Base-by-base conservation (phyloP, 106 monocot genomes). In the Vanilla planifolia region DNA sequence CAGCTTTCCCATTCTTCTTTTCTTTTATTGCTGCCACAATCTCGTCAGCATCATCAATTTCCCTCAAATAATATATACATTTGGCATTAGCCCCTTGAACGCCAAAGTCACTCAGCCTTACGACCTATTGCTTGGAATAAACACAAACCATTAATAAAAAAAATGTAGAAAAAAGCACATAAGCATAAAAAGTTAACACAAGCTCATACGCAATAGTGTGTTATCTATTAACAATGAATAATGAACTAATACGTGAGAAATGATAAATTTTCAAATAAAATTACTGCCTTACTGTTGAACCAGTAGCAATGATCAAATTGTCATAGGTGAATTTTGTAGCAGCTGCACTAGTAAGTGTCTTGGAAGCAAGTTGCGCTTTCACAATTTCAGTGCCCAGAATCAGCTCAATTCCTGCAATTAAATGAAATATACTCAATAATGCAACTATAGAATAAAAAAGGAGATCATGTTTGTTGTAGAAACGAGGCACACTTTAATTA, bases 71-170 rank as follows among this genome's bases (percentile, higher is more conserved):
- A 52, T 89, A 79, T 46, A 89, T 89, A 28, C 85, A 77, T 50
- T 89, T 89, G 28, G 85, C 73, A 68, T 93, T 62, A 59, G 93
- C 93, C 58, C 93, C 93, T 85, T 85, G 74, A 74, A 89, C 89
- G 51, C 93, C 85, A 77, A 93, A 93, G 60, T 93, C 93, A 70
- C 80, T 73, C 21, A 93, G 70, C 55, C 43, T 89, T 55, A 93
- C 77, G 28, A 88, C 88, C 93, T 93, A n/a, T n/a, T n/a, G 82
- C 9, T 73, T 40, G 16, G 33, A 7, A 55, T 46, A 46, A 19
- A 19, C 7, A 5, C 5, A 9, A 20, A 10, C 9, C 24, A 6
- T n/a, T n/a, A n/a, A n/a, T n/a, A n/a, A 10, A 5, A 37, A 37
- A 37, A 10, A 37, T 37, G 37, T 37, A 37, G 37, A 37, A 37